Evolutionary conservation across 345 rosid genomes (phyloP).

Genomic region (Kandelia obovata): DNA sequence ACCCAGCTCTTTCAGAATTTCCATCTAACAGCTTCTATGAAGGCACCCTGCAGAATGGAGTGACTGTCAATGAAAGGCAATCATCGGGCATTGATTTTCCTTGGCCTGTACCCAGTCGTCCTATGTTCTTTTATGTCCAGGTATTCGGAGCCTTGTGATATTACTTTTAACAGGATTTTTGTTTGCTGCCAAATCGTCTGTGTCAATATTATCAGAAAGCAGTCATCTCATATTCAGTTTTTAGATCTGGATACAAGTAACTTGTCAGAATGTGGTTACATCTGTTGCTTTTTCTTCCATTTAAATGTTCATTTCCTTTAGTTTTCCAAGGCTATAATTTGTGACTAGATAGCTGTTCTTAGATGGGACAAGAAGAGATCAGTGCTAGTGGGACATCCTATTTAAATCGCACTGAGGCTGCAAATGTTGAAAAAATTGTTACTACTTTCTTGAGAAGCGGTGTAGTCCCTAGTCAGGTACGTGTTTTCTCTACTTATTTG

Average conservation of each 20-base stretch:
- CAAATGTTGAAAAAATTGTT: slow-evolving; percentile 98
- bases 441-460: slow-evolving; percentile 98
- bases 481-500: slow-evolving; percentile 5
- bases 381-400: slow-evolving; percentile 99
- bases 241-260: neutral
- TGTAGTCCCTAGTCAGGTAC: slow-evolving; percentile 92
- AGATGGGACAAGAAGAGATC: slow-evolving; percentile 99
- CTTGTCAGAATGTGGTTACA: neutral
- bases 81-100: slow-evolving; percentile 97
- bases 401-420: slow-evolving; percentile 97
- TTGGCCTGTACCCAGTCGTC: slow-evolving; percentile 98
- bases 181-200: neutral
- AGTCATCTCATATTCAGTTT: neutral
- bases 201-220: neutral
- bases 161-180: neutral
- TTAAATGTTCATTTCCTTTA: neutral
- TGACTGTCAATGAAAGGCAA: slow-evolving; percentile 92
- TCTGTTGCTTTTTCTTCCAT: slow-evolving; percentile 5
- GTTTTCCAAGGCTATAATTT: slow-evolving; percentile 9
- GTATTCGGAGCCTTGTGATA: slow-evolving; percentile 24
- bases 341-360: slow-evolving; percentile 27
- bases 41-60: slow-evolving; percentile 99
- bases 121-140: slow-evolving; percentile 99
- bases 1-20: slow-evolving; percentile 93
- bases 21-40: slow-evolving; percentile 98